Percentiles rank a stretch among this genome's conserved stretches.
Evolutionary conservation across 129 eudicot genomes (phyloP).

Genomic region (Logfia minima): DNA sequence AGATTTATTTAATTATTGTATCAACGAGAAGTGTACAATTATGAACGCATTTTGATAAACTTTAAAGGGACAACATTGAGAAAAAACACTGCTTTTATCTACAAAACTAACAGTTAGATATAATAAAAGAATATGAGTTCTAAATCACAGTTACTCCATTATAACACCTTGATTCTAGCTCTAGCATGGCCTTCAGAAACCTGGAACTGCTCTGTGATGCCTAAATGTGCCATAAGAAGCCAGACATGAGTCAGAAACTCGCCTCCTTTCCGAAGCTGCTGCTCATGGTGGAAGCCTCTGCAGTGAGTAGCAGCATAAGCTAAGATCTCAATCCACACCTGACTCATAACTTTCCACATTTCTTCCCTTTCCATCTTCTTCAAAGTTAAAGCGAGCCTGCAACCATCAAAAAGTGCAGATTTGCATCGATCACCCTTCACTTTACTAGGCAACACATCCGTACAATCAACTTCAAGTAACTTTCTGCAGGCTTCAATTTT

Average conservation of each 20-base stretch:
- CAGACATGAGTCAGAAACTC: conserved; percentile 66
- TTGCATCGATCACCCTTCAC: conserved; percentile 59
- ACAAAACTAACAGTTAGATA: neutral
- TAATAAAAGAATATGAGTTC: neutral
- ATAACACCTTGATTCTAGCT: conserved; percentile 43
- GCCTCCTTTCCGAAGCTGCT: conserved; percentile 56
- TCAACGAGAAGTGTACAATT: too few species aligned
- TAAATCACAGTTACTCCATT: neutral
- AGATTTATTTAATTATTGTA: too few species aligned
- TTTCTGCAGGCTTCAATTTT: conserved; percentile 35
- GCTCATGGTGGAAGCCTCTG: conserved; percentile 47
- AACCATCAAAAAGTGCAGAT: conserved; percentile 53
- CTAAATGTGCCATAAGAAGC: conserved; percentile 71
- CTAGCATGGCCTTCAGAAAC: conserved; percentile 63
- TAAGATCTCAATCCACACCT: conserved; percentile 53
- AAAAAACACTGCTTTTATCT: neutral
- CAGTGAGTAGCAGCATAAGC: conserved; percentile 47
- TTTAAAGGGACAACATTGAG: neutral
- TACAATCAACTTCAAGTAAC: conserved; percentile 42
- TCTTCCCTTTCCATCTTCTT: conserved; percentile 12
- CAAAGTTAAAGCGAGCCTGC: conserved; percentile 41
- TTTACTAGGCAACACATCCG: conserved; percentile 39
- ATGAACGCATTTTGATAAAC: neutral
- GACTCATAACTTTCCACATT: conserved; percentile 45
- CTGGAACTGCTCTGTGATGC: conserved; percentile 63